Evolutionary conservation across 257 asterid genomes (phyloP).

Genomic region (Ehretia macrophylla): DNA sequence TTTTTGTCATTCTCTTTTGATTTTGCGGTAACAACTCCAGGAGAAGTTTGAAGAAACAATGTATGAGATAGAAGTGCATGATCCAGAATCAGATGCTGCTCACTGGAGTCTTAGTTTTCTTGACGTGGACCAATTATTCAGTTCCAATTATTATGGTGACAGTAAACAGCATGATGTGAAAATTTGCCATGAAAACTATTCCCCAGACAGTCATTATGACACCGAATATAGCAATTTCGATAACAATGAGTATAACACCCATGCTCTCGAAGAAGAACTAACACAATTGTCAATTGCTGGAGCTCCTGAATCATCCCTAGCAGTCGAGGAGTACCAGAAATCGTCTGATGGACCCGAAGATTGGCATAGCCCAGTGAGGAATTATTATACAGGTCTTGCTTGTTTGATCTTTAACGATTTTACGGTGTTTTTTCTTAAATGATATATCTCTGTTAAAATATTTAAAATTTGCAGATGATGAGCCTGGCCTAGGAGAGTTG

Average conservation of each 20-base stretch:
- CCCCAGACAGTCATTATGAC: slow-evolving; percentile 34
- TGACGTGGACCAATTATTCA: slow-evolving; percentile 59
- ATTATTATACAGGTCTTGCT: slow-evolving; percentile 46
- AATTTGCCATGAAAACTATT: slow-evolving; percentile 62
- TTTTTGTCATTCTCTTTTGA: neutral
- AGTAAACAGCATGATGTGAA: slow-evolving; percentile 58
- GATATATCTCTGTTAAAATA: slow-evolving; percentile 10
- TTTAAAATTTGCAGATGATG: slow-evolving; percentile 42
- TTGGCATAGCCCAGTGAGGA: slow-evolving; percentile 54
- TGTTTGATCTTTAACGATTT: slow-evolving; percentile 13
- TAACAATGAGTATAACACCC: slow-evolving; percentile 58
- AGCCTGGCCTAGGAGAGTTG: slow-evolving; percentile 33
- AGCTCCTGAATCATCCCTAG: slow-evolving; percentile 43
- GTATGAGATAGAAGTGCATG: slow-evolving; percentile 32
- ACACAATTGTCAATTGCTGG: slow-evolving; percentile 54
- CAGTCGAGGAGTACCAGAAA: slow-evolving; percentile 38
- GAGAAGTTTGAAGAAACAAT: neutral
- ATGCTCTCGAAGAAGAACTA: slow-evolving; percentile 56
- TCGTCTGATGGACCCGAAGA: slow-evolving; percentile 34
- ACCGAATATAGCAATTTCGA: slow-evolving; percentile 29
- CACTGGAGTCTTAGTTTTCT: slow-evolving; percentile 51
- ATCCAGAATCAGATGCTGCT: slow-evolving; percentile 63
- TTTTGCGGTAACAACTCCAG: neutral
- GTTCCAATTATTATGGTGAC: slow-evolving; percentile 71
- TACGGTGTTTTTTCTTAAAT: neutral